A percentile compares a stretch with the other conserved stretches of the same genome.
These are phyloP conservation scores for Diaporthe sp. DNA, from an alignment of 2,329 filamentous ascomycete genomes.

Conservation along the genomic window DNA sequence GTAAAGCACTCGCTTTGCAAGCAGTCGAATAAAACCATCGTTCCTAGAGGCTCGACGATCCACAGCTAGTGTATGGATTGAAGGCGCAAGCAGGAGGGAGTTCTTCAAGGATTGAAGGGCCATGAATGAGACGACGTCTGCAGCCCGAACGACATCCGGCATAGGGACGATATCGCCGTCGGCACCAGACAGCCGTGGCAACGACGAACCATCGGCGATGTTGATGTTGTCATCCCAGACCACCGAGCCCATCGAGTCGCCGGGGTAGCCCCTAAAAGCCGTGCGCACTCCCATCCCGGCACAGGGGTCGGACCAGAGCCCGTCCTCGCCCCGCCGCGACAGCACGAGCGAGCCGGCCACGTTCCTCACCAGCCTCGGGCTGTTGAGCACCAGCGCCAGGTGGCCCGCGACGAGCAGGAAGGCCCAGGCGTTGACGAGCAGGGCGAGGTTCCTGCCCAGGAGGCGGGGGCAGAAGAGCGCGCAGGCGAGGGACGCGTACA, in stretches of 20 bases:
- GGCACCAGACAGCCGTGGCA: background rate
- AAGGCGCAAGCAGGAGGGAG: background rate
- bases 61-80: background rate
- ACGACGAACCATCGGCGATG: background rate
- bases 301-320: background rate
- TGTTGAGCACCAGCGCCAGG: constrained; percentile 45
- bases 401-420: background rate
- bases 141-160: background rate
- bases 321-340: background rate
- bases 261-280: background rate
- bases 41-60: background rate
- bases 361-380: constrained; percentile 53
- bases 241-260: background rate
- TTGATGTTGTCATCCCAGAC: rapidly evolving
- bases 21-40: background rate
- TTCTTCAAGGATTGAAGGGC: background rate
- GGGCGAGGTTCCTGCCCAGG: background rate
- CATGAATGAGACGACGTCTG: background rate
- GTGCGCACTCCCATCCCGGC: background rate
- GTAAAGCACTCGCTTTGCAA: background rate
- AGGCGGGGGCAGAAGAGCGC: constrained; percentile 15
- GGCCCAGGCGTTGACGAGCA: background rate
- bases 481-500: background rate
- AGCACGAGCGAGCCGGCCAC: background rate
- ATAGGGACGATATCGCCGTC: background rate